Evolutionary conservation across 176 grass and related monocot genomes (phyloP), one percentile per base, ranked within the genome.

Genomic region (Paspalum notatum): DNA sequence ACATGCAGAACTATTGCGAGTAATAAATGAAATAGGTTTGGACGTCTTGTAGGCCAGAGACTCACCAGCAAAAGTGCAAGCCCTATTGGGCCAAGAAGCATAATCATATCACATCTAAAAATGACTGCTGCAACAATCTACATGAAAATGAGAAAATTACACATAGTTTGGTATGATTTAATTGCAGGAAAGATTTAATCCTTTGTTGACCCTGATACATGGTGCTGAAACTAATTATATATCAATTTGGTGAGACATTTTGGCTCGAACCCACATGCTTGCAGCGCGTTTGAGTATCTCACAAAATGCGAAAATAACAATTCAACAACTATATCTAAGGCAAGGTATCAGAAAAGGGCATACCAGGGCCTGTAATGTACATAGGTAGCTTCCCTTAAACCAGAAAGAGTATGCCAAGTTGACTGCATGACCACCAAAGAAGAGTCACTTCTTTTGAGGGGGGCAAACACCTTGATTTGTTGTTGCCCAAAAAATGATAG

Each of bases 321-420:
- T 46, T 13, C 52, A 66, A 66, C 22, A 9, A 85, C 79, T 73
- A 54, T 65, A 74, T 63, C 10, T 26, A 50, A 63, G 15, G 9
- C 69, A 50, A 59, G 22, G n/a, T 8, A 5, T 18, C 17, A 62
- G 43, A 74, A 70, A 75, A 60, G 78, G 53, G 46, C 50, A 86
- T 93, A 99, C 96, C 86, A 99, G 86, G 41, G 76, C 82, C 80
- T 84, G 84, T 74, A 99, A 74, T 74, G 90, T 88, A 51, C 82
- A 15, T 42, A 61, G 21, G 66, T 83, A 61, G 85, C 91, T 91
- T 87, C 92, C 92, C 59, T 91, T 91, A 55, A 99, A 93, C 96
- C 96, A 99, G 75, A 89, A 95, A 86, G 88, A 85, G 86, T 99
- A 99, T 82, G 92, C 82, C 66, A 93, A 88, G 66, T 93, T 99